Evolutionary conservation across 78 protist genomes (phyloP), one percentile per base, ranked within the genome.

Genomic region (Diacronema lutheri): DNA sequence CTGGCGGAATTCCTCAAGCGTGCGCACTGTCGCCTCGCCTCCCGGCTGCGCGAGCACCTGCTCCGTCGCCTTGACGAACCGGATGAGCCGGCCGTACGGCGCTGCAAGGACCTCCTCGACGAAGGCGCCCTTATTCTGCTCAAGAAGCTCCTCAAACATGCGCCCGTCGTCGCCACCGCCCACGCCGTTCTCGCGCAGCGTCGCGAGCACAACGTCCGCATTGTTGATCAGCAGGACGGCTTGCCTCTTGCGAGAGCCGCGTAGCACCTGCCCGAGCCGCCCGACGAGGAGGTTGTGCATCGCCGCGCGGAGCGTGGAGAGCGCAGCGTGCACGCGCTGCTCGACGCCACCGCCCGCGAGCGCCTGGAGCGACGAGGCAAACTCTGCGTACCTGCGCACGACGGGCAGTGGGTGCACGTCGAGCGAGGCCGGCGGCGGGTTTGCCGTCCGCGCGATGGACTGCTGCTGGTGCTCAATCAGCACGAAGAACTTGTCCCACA

Each of bases 181-280:
- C 66, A 37, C 80, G 62, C 80, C 80, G 29, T 69, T 33, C 80
- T 46, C 76, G 19, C 14, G 13, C 31, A 72, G 20, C 44, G n/a
- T 3, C 20, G 69, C 0, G 21, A 62, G 65, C 21, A 84, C 60
- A 16, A 84, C 11, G 65, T 84, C 88, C 55, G 74, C 74, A 77
- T 74, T 84, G 83, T 84, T 84, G 77, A 84, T 74, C 29, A 84
- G 76, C 56, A 84, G 74, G 14, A 57, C 44, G 26, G 79, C 61
- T 38, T 61, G 76, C 11, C 26, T 40, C 65, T 61, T 72, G 40
- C 31, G 71, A 16, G 23, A 0, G 16, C 7, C 16, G 23, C 35
- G 0, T 33, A 31, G 73, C n/a, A 10, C 68, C 19, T 50, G 26
- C 0, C 62, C 82, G 10, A 76, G 55, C 5, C 44, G 41, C 40